Conservation (phyloP, 257 asterid genomes). For the Nicotiana sylvestris region DNA sequence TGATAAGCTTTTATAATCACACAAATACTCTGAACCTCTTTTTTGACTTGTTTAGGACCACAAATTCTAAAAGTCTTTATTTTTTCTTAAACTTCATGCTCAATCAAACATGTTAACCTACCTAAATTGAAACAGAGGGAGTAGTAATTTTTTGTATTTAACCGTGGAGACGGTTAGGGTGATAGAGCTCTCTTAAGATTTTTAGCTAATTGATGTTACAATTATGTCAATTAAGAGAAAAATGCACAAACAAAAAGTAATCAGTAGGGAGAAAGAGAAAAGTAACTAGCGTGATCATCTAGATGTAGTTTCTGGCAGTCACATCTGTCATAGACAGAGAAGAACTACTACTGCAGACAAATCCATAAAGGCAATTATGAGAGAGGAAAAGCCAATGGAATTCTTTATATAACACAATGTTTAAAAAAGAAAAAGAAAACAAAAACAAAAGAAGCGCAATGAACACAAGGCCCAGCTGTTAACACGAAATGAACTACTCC, state of each 20-base stretch:
- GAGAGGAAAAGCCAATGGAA: neutral
- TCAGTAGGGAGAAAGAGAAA: neutral
- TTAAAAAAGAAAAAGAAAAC: neutral
- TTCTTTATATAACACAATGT: neutral
- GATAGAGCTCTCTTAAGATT: too few relatives aligned
- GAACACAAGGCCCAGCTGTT: conserved; percentile 17
- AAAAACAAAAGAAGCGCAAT: neutral
- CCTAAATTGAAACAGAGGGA: too few relatives aligned
- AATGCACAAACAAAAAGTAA: neutral
- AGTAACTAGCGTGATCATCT: neutral
- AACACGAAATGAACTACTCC: conserved; percentile 18
- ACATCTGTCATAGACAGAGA: neutral
- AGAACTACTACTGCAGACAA: conserved; percentile 10
- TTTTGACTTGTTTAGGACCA: too few relatives aligned
- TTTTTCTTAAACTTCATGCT: too few relatives aligned
- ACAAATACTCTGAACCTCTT: too few relatives aligned
- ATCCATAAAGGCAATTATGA: conserved; percentile 15
- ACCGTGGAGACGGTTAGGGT: too few relatives aligned
- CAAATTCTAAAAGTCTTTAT: too few relatives aligned
- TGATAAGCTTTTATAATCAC: too few relatives aligned
- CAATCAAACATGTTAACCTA: too few relatives aligned
- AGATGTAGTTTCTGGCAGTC: conserved; percentile 9
- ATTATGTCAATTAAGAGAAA: neutral
- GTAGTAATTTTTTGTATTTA: too few relatives aligned
- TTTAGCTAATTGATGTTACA: too few relatives aligned